Base-by-base conservation (phyloP, 768 basidiomycete species). In the Leccinellum luteum region DNA sequence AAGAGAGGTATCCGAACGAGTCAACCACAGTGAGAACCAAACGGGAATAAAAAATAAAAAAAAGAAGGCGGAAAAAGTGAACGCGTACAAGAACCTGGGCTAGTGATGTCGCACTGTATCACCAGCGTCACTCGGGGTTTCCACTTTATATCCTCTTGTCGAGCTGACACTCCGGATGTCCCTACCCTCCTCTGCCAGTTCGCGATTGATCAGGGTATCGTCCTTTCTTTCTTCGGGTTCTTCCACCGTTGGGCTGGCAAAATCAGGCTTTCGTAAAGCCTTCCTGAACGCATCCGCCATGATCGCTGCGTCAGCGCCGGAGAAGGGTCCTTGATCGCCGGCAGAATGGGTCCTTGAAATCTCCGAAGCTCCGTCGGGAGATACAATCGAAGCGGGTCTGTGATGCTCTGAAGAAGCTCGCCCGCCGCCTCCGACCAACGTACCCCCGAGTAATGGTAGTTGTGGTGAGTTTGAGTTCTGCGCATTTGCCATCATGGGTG, bases 201-300 rank as follows among this genome's bases (percentile, higher is more conserved):
- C 91, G 59, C 86, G 79, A 66, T 79, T 85, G 50, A 94, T 73
- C 57, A 74, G 61, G 34, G 65, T 50, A 43, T 80, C 78, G 44
- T 74, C 73, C 56, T 72, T 73, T 27, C 69, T 66, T 28, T 83
- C 86, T 38, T 72, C 71, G 28, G 61, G 65, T 68, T 92, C 91
- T 65, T 90, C 89, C 14, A 85, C 80, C 3, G 85, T 81, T 54
- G 79, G 69, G 19, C 73, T 82, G n/a, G 86, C 81, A 71, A 94
- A 95, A 68, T 92, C 92, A 10, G 94, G 93, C 70, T 93, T 93
- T 70, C 93, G 81, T 67, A 96, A 76, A 62, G 89, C 90, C 70
- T 89, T 85, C 66, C 94, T 80, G 75, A 95, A 96, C 6, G 94
- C 94, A 75, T 92, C 87, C 41, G 93, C 92, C 85, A 95, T 91